Evolutionary conservation across 2,329 filamentous ascomycete species (phyloP).

Genomic region (Pseudocercospora cruenta): DNA sequence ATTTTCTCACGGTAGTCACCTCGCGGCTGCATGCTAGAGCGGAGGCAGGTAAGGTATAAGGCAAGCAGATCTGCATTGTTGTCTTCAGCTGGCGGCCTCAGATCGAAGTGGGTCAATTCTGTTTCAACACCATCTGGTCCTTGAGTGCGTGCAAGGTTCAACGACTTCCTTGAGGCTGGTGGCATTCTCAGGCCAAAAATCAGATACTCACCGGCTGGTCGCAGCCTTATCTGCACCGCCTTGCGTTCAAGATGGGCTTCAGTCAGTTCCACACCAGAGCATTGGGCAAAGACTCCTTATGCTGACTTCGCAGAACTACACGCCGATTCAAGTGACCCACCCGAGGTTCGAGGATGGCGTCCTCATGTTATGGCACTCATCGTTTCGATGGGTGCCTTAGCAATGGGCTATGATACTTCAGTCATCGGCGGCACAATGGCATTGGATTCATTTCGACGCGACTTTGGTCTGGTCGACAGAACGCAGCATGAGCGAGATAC

Average conservation of each 20-base stretch:
- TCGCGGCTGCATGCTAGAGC: neutral
- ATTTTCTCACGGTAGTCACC: neutral
- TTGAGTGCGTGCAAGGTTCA: neutral
- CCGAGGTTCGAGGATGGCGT: constrained; percentile 70
- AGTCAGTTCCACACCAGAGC: neutral
- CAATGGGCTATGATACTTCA: constrained; percentile 39
- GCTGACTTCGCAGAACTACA: constrained; percentile 13
- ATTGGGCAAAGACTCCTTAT: neutral
- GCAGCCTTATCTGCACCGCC: neutral
- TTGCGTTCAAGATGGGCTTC: constrained; percentile 16
- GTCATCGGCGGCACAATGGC: constrained; percentile 48
- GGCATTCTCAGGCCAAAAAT: neutral
- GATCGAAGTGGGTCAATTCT: constrained; percentile 1
- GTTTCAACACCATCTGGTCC: neutral
- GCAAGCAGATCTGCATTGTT: constrained; percentile 10
- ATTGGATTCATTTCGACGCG: constrained; percentile 43
- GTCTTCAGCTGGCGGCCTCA: constrained; percentile 19
- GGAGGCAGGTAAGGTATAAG: constrained; percentile 12
- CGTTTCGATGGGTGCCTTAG: constrained; percentile 47
- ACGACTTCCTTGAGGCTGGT: neutral
- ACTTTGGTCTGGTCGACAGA: constrained; percentile 40
- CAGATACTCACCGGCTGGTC: neutral
- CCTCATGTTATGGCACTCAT: constrained; percentile 66
- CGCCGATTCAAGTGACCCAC: constrained; percentile 45
- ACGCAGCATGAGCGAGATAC: constrained; percentile 46